Conservation (phyloP, 2,329 filamentous ascomycete species). For the Xylariaceae sp. region DNA sequence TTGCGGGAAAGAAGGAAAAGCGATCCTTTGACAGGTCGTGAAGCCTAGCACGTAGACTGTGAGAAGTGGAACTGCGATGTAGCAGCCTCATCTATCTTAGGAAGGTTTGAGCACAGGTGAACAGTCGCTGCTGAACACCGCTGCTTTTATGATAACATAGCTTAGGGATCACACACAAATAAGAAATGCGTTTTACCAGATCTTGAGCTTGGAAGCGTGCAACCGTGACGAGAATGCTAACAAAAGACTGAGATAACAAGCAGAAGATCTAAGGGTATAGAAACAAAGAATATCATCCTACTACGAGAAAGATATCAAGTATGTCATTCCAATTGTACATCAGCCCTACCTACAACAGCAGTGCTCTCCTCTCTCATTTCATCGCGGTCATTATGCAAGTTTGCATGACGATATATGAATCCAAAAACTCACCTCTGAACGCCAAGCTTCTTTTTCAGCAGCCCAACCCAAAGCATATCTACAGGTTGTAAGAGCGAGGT, state of each 20-base stretch:
- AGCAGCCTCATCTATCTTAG: not conserved
- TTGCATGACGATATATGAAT: conserved; percentile 9
- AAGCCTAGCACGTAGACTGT: not conserved
- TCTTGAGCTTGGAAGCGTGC: not conserved
- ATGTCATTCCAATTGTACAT: conserved; percentile 24
- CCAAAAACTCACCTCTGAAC: conserved; percentile 14
- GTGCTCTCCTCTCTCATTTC: conserved; percentile 22
- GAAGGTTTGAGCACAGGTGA: no score
- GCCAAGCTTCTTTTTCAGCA: conserved; percentile 17
- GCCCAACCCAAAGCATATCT: conserved; percentile 5
- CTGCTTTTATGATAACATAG: not conserved
- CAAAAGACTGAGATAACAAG: not conserved
- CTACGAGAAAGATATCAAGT: conserved; percentile 19
- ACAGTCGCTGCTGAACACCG: not conserved
- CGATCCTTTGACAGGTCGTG: not conserved
- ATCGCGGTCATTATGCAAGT: conserved; percentile 17
- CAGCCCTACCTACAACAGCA: conserved; percentile 17
- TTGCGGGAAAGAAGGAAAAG: not conserved
- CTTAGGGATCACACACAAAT: not conserved
- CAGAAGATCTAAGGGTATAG: not conserved
- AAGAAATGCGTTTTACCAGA: not conserved
- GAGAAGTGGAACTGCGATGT: not conserved
- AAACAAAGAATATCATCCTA: conserved; percentile 3
- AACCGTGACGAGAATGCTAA: not conserved
- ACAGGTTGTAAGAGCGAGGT: not conserved